phyloP scores from a whole-genome alignment of 768 basidiomycete species.

The Tephrocybe rancida region DNA sequence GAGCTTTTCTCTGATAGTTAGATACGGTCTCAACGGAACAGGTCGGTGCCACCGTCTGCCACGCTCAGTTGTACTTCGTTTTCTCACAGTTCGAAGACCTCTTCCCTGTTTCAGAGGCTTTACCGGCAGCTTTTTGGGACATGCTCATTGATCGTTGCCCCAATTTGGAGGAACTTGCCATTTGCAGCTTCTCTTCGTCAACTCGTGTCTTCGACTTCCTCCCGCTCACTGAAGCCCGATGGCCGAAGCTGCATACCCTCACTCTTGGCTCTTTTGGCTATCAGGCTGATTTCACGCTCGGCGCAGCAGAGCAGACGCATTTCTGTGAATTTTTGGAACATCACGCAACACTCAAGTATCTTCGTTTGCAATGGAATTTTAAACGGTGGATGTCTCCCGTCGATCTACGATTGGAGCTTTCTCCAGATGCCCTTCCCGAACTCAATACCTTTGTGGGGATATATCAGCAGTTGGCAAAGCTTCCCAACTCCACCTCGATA shows the following conservation, averaged over 20 bases:
- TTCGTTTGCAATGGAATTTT: conserved; percentile 54
- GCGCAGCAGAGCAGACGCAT: conserved; percentile 27
- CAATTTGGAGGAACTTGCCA: conserved; percentile 48
- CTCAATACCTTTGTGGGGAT: conserved; percentile 48
- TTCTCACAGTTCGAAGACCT: conserved; percentile 27
- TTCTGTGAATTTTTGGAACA: conserved; percentile 39
- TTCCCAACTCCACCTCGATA: conserved; percentile 37
- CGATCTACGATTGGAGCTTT: conserved; percentile 33
- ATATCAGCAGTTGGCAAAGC: conserved; percentile 45
- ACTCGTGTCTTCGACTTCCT: conserved; percentile 46
- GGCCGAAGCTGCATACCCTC: conserved; percentile 42
- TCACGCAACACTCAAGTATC: conserved; percentile 40
- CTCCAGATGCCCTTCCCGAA: conserved; percentile 28
- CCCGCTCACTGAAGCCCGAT: conserved; percentile 38
- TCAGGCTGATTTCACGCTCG: conserved; percentile 43
- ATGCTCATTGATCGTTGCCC: conserved; percentile 50
- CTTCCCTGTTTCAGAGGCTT: conserved; percentile 39
- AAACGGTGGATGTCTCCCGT: conserved; percentile 51
- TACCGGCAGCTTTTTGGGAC: conserved; percentile 46
- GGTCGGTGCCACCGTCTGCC: conserved; percentile 24
- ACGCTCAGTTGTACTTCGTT: conserved; percentile 5
- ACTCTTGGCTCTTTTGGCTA: conserved; percentile 56
- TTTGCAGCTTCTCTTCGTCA: conserved; percentile 52
- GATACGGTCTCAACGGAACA: conserved; percentile 43
- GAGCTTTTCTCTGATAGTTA: conserved; percentile 48